A percentile compares a stretch with the other conserved stretches of the same genome.
These are phyloP conservation scores for Sequoiadendron giganteum DNA, from an alignment of 75 land plant species.

Conservation along the genomic window DNA sequence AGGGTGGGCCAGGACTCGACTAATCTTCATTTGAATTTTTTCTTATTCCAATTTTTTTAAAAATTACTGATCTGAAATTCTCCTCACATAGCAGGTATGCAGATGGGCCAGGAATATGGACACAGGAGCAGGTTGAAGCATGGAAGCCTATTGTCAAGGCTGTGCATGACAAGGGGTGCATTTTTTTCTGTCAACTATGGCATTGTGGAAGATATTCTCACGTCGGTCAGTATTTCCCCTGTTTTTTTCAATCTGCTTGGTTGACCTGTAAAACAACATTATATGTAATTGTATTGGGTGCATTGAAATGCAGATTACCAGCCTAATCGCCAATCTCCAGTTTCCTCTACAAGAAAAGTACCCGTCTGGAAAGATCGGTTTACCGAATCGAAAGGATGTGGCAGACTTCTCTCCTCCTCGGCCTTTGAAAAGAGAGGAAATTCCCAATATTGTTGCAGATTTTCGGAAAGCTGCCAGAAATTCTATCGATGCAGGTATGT, in stretches of 20 bases:
- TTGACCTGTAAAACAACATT: conserved; percentile 8
- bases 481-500: too few relatives aligned
- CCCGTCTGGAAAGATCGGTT: too few relatives aligned
- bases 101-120: background rate
- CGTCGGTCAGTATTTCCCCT: conserved; percentile 12
- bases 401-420: conserved; percentile 50
- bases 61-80: conserved; percentile 15
- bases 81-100: conserved; percentile 6
- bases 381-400: background rate
- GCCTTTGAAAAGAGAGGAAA: conserved; percentile 57
- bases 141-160: conserved; percentile 34
- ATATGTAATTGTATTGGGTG: background rate
- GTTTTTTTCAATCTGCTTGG: background rate
- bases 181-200: too few relatives aligned
- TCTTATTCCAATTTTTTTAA: background rate
- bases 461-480: too few relatives aligned
- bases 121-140: conserved; percentile 33
- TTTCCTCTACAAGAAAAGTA: too few relatives aligned
- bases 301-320: too few relatives aligned
- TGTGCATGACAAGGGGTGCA: too few relatives aligned
- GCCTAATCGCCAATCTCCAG: too few relatives aligned
- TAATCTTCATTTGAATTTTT: background rate
- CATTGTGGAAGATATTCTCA: conserved; percentile 29
- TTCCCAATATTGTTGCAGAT: conserved; percentile 23
- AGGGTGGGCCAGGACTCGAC: too few relatives aligned